These are phyloP conservation scores for Arachis stenosperma DNA, from an alignment of 306 rosid genomes.

Conservation along the genomic window DNA sequence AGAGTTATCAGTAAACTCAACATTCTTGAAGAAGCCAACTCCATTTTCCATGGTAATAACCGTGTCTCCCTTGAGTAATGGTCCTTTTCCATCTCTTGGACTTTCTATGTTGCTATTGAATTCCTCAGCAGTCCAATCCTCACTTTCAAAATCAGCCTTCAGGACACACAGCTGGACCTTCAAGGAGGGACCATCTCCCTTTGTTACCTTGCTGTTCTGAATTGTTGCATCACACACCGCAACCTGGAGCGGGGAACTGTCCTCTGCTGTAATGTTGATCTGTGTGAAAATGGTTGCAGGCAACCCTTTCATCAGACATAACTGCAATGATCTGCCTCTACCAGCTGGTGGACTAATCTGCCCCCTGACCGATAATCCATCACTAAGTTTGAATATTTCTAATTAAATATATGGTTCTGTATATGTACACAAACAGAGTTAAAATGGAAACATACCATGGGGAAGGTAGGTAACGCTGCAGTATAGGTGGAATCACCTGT, in stretches of 20 bases:
- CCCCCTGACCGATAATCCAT: constrained; percentile 1
- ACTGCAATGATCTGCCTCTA: constrained; percentile 37
- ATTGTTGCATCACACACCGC: constrained; percentile 39
- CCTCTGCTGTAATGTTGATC: constrained; percentile 29
- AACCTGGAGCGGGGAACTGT: constrained; percentile 32
- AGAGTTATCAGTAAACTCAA: constrained; percentile 51
- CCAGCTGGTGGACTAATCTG: constrained; percentile 23
- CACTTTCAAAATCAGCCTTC: constrained; percentile 46
- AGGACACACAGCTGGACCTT: constrained; percentile 49
- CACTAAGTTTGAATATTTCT: constrained; percentile 3
- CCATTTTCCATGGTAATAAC: constrained; percentile 42
- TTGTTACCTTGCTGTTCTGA: constrained; percentile 7
- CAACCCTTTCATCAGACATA: constrained; percentile 42
- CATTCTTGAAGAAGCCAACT: background rate
- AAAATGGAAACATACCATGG: constrained; percentile 46
- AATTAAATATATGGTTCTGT: too few relatives aligned
- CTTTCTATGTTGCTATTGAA: constrained; percentile 32
- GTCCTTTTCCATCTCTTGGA: constrained; percentile 47
- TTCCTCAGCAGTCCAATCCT: constrained; percentile 54
- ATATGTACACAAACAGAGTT: background rate
- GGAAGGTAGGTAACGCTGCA: background rate
- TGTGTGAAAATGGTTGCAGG: constrained; percentile 41
- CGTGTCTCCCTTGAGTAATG: constrained; percentile 42
- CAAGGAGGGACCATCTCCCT: constrained; percentile 21
- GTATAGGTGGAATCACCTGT: constrained; percentile 25